A percentile compares a stretch with the other conserved stretches of the same genome.
These are phyloP conservation scores for Neurospora sublineolata DNA, from an alignment of 495 filamentous ascomycete genomes.

Conservation along the genomic window DNA sequence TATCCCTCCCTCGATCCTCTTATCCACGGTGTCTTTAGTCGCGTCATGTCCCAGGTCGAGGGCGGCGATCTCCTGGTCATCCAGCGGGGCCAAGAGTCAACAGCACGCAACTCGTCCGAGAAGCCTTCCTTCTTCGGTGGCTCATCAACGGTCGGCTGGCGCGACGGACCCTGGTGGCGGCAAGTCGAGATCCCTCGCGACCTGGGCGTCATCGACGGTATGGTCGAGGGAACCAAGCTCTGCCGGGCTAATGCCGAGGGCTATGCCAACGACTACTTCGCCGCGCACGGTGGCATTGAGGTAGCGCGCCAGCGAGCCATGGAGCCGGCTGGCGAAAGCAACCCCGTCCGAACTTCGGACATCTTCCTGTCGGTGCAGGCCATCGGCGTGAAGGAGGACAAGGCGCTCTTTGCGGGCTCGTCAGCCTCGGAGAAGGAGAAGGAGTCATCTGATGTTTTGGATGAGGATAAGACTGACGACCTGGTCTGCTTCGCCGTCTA, in stretches of 20 bases:
- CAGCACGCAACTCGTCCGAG: constrained; percentile 51
- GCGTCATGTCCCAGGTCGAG: constrained; percentile 97
- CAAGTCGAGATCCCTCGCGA: constrained; percentile 56
- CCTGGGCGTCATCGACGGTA: constrained; percentile 67
- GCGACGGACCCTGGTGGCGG: constrained; percentile 94
- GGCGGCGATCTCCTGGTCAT: constrained; percentile 95
- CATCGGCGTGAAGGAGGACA: constrained; percentile 48
- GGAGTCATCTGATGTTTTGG: constrained; percentile 35
- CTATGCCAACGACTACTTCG: constrained; percentile 74
- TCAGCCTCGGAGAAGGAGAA: constrained; percentile 38
- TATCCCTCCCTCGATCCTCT: constrained; percentile 93
- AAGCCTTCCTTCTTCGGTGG: constrained; percentile 40
- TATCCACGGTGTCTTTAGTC: constrained; percentile 84
- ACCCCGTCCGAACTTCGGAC: constrained; percentile 83
- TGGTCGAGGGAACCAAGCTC: constrained; percentile 81
- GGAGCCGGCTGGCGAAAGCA: constrained; percentile 63
- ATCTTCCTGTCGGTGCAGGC: constrained; percentile 94
- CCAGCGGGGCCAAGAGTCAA: constrained; percentile 79
- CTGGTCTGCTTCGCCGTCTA: constrained; percentile 79
- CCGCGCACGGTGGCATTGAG: constrained; percentile 64
- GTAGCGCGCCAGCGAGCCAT: constrained; percentile 66
- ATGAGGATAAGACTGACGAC: constrained; percentile 35
- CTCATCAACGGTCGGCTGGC: constrained; percentile 53
- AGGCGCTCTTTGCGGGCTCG: constrained; percentile 53
- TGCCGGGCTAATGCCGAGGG: constrained; percentile 76